Base-by-base conservation (phyloP, 345 rosid genomes). In the Barbarea vulgaris region DNA sequence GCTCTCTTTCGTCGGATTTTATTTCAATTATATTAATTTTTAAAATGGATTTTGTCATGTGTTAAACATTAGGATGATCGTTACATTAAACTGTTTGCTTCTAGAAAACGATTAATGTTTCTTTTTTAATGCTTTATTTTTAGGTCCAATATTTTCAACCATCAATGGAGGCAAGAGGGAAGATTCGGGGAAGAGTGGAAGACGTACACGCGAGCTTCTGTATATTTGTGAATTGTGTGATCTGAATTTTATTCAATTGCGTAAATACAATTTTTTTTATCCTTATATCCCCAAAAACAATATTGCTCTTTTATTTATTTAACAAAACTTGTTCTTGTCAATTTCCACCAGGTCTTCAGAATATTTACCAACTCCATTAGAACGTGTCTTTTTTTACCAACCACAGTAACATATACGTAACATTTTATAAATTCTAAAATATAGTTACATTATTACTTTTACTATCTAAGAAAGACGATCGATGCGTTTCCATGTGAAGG, bases 401-500 rank as follows among this genome's bases (percentile, higher is more conserved):
- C 7, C 15, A 14, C 66, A 1, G 24, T 28, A 64, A 48, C 44
- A 4, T 21, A 18, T 41, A n/a, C n/a, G n/a, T n/a, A 41, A 36
- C 47, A 33, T n/a, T 19, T 48, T 18, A 1, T 9, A 50, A 21
- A 51, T 56, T 30, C 7, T 58, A 9, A 52, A 7, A n/a, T 14
- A 67, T 22, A 10, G 24, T 46, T 28, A 12, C 13, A 24, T 24
- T 6, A 37, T 34, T 50, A 53, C 37, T 36, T 36, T 52, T 3
- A 10, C 6, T 37, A 22, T 52, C n/a, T 21, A 19, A 52, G 33
- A 68, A 69, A 25, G 73, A 53, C 30, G 9, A 25, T 39, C 18
- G 53, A 69, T 69, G 65, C 55, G 44, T 56, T 39, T 69, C 27
- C 64, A 56, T 69, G 55, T 28, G 37, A 42, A 28, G 55, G 44